These are phyloP conservation scores for Chaetomium sp. DNA, from an alignment of 2,329 filamentous ascomycete genomes.

Conservation along the genomic window DNA sequence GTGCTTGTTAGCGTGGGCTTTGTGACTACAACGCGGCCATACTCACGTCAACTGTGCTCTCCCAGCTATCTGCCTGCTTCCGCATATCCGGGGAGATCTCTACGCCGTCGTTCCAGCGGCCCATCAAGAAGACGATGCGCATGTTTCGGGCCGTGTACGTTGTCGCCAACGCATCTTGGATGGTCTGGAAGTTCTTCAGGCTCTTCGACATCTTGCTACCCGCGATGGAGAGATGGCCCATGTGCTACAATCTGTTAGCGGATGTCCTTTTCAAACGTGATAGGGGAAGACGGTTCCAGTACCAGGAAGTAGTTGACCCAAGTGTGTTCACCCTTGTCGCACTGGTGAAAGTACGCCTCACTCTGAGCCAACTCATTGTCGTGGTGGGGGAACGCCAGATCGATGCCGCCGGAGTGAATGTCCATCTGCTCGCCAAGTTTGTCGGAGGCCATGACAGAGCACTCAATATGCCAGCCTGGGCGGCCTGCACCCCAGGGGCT, in stretches of 20 bases:
- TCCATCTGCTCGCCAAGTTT: constrained; percentile 81
- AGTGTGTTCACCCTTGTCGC: constrained; percentile 26
- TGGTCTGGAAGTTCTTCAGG: constrained; percentile 92
- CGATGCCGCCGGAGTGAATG: constrained; percentile 87
- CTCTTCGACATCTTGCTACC: constrained; percentile 93
- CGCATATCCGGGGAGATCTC: constrained; percentile 84
- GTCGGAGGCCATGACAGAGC: constrained; percentile 90
- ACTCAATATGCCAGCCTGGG: constrained; percentile 96
- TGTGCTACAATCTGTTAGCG: constrained; percentile 48
- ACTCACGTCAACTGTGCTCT: constrained; percentile 49
- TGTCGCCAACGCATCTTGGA: constrained; percentile 67
- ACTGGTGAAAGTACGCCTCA: constrained; percentile 62
- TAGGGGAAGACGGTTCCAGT: not conserved
- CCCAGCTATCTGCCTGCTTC: constrained; percentile 68
- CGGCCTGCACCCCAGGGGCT: constrained; percentile 82
- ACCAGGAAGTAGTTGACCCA: constrained; percentile 86
- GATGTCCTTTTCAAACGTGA: not conserved
- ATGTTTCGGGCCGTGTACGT: constrained; percentile 72
- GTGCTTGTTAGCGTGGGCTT: constrained; percentile 3
- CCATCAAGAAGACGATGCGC: constrained; percentile 80
- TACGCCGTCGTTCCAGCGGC: constrained; percentile 83
- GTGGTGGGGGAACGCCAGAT: constrained; percentile 86
- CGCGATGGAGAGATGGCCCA: constrained; percentile 78
- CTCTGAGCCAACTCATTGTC: constrained; percentile 89
- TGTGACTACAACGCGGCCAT: rapidly evolving